Evolutionary conservation across 2,329 filamentous ascomycete species (phyloP).

Genomic region (Claviceps spartinae): DNA sequence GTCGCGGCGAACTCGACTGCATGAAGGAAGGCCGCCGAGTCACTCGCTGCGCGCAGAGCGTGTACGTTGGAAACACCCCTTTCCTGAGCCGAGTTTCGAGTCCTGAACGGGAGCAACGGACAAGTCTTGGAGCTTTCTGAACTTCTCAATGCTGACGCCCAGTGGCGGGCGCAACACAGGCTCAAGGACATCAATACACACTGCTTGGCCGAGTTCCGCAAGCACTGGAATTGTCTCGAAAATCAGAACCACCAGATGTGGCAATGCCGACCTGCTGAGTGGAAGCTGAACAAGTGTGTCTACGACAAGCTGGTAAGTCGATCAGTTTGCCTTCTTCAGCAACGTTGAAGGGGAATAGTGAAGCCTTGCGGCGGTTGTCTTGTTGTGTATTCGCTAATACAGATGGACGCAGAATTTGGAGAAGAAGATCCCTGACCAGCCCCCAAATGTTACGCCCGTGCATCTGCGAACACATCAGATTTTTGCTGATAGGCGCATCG

Average conservation of each 20-base stretch:
- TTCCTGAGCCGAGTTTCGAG: background rate
- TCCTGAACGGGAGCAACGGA: background rate
- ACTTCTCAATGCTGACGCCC: constrained; percentile 3
- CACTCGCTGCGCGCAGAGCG: constrained; percentile 88
- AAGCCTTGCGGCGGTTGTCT: no score
- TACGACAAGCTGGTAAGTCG: constrained; percentile 78
- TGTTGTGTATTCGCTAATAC: background rate
- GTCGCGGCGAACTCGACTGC: constrained; percentile 84
- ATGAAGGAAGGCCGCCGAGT: constrained; percentile 94
- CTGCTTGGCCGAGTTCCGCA: constrained; percentile 81
- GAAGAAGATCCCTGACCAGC: constrained; percentile 65
- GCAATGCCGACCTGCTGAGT: constrained; percentile 82
- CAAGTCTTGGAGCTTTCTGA: background rate
- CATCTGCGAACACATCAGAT: constrained; percentile 56
- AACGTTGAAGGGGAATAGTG: no score
- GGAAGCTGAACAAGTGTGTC: constrained; percentile 87
- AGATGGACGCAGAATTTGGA: constrained; percentile 53
- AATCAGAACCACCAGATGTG: constrained; percentile 96
- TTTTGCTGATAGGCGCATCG: constrained; percentile 40
- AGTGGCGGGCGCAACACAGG: constrained; percentile 28
- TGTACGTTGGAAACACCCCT: constrained; percentile 47
- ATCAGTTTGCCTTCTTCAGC: constrained; percentile 9
- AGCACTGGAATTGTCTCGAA: constrained; percentile 91
- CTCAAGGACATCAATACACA: constrained; percentile 92
- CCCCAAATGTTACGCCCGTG: constrained; percentile 55